Evolutionary conservation across 1,284 basidiomycete genomes (phyloP), one percentile per base, ranked within the genome.

Genomic region (Kwoniella shivajii): DNA sequence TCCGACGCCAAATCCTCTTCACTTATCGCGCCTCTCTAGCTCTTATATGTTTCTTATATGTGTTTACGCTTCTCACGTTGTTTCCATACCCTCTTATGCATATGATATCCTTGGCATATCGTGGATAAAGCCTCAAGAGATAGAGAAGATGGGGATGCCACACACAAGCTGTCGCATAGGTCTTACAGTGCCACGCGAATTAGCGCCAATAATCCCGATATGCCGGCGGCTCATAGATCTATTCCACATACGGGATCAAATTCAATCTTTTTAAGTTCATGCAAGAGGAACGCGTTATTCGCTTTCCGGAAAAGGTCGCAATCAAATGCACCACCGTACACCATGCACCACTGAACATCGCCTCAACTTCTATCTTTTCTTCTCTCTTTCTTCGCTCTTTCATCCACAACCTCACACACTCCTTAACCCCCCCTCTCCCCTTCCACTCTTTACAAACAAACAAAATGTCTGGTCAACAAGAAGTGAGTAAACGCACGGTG

Each of bases 1-100:
- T 63, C 71, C 14, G 76, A 78, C 59, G 64, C 73, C 24, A 78
- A 77, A 55, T 66, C 72, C 20, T 66, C 67, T 31, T 72, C 74
- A 6, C 68, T 74, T 47, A 74, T 77, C 42, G 69, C 72, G 24
- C 75, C 74, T 1, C 58, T 76, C 29, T 76, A 68, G 60, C 37
- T 49, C 30, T 10, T 29, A 30, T 44, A 48, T 37, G 36, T 39
- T 18, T 22, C 20, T 22, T 34, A 43, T 7, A 43, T 43, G 37
- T 31, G 29, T 36, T 22, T n/a, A 5, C 27, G 5, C 16, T 18
- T 16, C 30, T 38, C 24, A 5, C 31, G 45, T 34, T 47, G 45
- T 43, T 14, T 27, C 27, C 20, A 43, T 47, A 47, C 45, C 31
- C 27, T 36, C 10, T 22, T 24, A 47, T 47, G 45, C 45, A 47